These are phyloP conservation scores for Aspergillus sp. DNA, from an alignment of 2,329 filamentous ascomycete species.

Conservation along the genomic window DNA sequence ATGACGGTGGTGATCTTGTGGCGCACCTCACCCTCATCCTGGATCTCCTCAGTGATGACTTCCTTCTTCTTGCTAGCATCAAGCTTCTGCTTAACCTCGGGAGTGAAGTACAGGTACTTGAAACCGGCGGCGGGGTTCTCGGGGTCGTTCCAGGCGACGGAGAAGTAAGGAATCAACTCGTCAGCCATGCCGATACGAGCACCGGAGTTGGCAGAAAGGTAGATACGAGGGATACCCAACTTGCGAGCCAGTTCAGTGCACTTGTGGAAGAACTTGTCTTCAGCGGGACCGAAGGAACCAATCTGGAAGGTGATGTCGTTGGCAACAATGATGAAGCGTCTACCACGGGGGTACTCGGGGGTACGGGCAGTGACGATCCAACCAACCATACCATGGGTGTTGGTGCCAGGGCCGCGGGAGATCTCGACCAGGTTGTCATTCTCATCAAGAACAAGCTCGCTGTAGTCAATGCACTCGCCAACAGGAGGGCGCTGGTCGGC, in stretches of 20 bases:
- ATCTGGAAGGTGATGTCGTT: slow-evolving; percentile 99
- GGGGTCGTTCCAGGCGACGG: slow-evolving; percentile 90
- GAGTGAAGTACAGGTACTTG: slow-evolving; percentile 93
- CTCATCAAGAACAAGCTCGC: slow-evolving; percentile 92
- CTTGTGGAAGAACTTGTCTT: slow-evolving; percentile 99
- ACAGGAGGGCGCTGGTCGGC: slow-evolving; percentile 78
- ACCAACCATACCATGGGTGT: slow-evolving; percentile 96
- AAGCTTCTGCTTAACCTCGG: slow-evolving; percentile 82
- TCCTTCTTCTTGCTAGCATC: slow-evolving; percentile 72
- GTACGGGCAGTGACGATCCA: slow-evolving; percentile 95
- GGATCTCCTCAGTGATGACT: slow-evolving; percentile 84
- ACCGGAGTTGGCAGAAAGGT: slow-evolving; percentile 97
- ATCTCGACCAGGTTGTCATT: slow-evolving; percentile 90
- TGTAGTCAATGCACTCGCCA: slow-evolving; percentile 92
- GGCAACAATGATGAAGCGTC: slow-evolving; percentile 92
- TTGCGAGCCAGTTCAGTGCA: slow-evolving; percentile 94
- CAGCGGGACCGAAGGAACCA: slow-evolving; percentile 91
- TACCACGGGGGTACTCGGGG: slow-evolving; percentile 89
- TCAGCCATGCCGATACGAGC: slow-evolving; percentile 95
- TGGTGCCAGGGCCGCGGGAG: slow-evolving; percentile 90
- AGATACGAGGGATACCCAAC: slow-evolving; percentile 93
- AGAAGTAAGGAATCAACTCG: slow-evolving; percentile 95
- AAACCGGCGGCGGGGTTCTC: slow-evolving; percentile 83
- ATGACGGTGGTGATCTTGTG: slow-evolving; percentile 94
- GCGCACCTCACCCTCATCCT: slow-evolving; percentile 83